Evolutionary conservation across 2,329 filamentous ascomycete genomes (phyloP).

Genomic region (Furcasterigmium sp.): DNA sequence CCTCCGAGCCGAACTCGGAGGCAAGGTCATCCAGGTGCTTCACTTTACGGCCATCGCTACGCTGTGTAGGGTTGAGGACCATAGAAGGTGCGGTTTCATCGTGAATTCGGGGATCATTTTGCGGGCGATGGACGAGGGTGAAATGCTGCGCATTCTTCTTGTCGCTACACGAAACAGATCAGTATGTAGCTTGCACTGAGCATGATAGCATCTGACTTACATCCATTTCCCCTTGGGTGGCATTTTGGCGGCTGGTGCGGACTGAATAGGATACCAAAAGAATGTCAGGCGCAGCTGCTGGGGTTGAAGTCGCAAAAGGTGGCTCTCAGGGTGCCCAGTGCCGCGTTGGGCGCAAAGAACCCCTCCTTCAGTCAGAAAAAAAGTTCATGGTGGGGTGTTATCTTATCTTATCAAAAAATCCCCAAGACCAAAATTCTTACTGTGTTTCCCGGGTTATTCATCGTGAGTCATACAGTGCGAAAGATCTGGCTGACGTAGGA

Average conservation of each 20-base stretch:
- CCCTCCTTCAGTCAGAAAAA: slow-evolving; percentile 1
- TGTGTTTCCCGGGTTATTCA: background rate
- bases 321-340: background rate
- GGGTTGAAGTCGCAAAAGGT: no score
- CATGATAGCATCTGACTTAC: slow-evolving; percentile 22
- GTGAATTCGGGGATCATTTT: slow-evolving; percentile 96
- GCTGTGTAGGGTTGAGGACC: slow-evolving; percentile 70
- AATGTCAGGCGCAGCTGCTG: no score
- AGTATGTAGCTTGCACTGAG: slow-evolving; percentile 16
- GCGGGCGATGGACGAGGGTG: slow-evolving; percentile 88
- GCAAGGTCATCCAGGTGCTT: slow-evolving; percentile 72
- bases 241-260: slow-evolving; percentile 51
- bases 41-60: slow-evolving; percentile 32
- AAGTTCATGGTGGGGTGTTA: slow-evolving; percentile 8
- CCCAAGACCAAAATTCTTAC: background rate
- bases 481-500: slow-evolving; percentile 1
- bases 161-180: slow-evolving; percentile 41
- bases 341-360: background rate
- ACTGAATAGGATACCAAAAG: background rate
- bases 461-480: background rate
- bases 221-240: slow-evolving; percentile 65
- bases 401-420: slow-evolving; percentile 13
- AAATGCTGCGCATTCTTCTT: slow-evolving; percentile 94
- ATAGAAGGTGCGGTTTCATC: slow-evolving; percentile 83
- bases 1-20: slow-evolving; percentile 67